These are phyloP conservation scores for Onygenales sp. DNA, from an alignment of 2,329 filamentous ascomycete genomes.

Conservation along the genomic window DNA sequence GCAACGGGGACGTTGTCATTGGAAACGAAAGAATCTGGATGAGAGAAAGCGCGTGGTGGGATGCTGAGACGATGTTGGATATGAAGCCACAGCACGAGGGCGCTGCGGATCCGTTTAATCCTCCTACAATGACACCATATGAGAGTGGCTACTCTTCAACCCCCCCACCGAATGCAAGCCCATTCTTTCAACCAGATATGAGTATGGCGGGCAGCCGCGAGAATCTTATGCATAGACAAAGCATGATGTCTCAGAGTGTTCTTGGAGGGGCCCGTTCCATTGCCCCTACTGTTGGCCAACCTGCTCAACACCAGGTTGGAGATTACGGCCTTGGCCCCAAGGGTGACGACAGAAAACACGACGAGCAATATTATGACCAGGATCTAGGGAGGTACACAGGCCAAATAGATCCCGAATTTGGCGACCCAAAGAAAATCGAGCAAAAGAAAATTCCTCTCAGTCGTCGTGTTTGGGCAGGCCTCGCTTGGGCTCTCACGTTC, in stretches of 20 bases:
- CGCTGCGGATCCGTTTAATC: conserved; percentile 31
- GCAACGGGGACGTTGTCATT: conserved; percentile 89
- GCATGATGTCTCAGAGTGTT: conserved; percentile 39
- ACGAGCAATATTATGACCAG: conserved; percentile 60
- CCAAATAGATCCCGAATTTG: conserved; percentile 66
- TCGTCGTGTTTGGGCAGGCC: conserved; percentile 67
- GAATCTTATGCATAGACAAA: conserved; percentile 54
- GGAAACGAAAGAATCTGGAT: conserved; percentile 93
- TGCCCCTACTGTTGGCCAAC: conserved; percentile 45
- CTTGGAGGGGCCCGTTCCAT: conserved; percentile 44
- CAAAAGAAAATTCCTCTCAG: conserved; percentile 53
- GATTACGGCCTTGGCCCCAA: conserved; percentile 86
- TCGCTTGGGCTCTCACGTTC: conserved; percentile 82
- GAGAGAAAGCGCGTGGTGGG: conserved; percentile 91
- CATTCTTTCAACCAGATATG: conserved; percentile 60
- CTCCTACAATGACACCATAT: conserved; percentile 50
- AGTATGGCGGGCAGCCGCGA: conserved; percentile 62
- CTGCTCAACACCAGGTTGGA: conserved; percentile 53
- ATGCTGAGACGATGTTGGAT: conserved; percentile 92
- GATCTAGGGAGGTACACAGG: conserved; percentile 58
- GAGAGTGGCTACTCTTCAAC: conserved; percentile 59
- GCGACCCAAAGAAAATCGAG: conserved; percentile 65
- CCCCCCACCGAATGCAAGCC: conserved; percentile 45
- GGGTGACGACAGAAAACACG: conserved; percentile 66
- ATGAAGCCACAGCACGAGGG: conserved; percentile 56